phyloP scores from a whole-genome alignment of 495 filamentous ascomycete species.

The Halenospora varia region DNA sequence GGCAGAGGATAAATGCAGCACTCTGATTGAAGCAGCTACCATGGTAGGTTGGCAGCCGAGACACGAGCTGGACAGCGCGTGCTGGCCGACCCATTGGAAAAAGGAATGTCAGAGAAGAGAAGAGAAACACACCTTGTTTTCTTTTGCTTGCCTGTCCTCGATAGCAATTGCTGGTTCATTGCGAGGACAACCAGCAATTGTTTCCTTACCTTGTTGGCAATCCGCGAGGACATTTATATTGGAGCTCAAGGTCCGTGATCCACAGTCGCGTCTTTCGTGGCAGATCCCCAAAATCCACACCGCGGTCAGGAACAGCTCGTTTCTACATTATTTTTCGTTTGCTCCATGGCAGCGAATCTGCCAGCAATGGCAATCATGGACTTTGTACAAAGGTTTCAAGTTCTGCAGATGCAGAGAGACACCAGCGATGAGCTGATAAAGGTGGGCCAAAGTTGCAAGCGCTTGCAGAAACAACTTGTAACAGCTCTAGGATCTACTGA shows the following conservation, averaged over 20 bases:
- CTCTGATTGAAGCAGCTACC: neutral
- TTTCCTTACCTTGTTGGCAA: neutral
- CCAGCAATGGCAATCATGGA: slow-evolving; percentile 28
- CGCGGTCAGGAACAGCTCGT: neutral
- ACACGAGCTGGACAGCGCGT: neutral
- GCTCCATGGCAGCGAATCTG: slow-evolving; percentile 4
- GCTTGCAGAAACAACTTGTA: slow-evolving; percentile 4
- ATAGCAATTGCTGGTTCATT: neutral
- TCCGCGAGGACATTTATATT: neutral
- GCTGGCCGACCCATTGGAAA: neutral
- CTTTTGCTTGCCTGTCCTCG: neutral
- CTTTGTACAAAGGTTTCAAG: slow-evolving; percentile 39
- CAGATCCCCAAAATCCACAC: neutral
- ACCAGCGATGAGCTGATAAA: slow-evolving; percentile 31
- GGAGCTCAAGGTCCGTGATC: neutral
- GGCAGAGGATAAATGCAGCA: neutral
- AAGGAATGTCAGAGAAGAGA: neutral
- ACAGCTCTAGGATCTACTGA: slow-evolving; percentile 37
- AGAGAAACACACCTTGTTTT: neutral
- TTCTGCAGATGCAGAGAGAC: slow-evolving; percentile 31
- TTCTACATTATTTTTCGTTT: neutral
- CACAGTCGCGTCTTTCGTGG: neutral
- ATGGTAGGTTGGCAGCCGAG: neutral
- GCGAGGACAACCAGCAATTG: neutral
- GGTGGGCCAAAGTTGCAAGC: slow-evolving; percentile 20